Evolutionary conservation across 2,329 filamentous ascomycete species (phyloP).

Genomic region (Purpureocillium takamizusanense): DNA sequence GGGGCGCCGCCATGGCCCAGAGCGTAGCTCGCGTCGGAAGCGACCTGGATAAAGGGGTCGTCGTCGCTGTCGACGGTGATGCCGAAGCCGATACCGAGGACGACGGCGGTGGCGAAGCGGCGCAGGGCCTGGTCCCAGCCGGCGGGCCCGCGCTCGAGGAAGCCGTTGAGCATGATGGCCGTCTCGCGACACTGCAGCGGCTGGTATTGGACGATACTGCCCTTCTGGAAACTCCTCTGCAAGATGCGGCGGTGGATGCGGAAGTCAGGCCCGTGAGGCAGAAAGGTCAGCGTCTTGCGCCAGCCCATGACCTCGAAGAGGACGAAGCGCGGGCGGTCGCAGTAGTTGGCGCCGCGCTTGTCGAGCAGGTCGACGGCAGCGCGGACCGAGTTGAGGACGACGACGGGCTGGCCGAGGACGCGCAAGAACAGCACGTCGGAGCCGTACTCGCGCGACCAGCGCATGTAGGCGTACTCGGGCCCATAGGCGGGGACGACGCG

Average conservation of each 20-base stretch:
- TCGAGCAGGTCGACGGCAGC: slow-evolving; percentile 35
- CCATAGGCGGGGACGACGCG: slow-evolving; percentile 29
- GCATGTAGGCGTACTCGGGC: slow-evolving; percentile 20
- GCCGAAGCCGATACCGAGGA: slow-evolving; percentile 34
- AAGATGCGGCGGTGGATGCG: slow-evolving; percentile 33
- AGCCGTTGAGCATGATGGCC: slow-evolving; percentile 16
- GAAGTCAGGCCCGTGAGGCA: slow-evolving; percentile 31
- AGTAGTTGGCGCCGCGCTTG: slow-evolving; percentile 33
- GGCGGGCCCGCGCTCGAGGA: slow-evolving; percentile 19
- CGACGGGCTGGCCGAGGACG: slow-evolving; percentile 23
- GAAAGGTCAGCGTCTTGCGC: slow-evolving; percentile 35
- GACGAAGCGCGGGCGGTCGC: slow-evolving; percentile 34
- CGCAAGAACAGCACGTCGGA: slow-evolving; percentile 23
- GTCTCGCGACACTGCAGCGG: slow-evolving; percentile 26
- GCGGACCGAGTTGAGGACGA: slow-evolving; percentile 34
- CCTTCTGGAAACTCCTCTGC: slow-evolving; percentile 32
- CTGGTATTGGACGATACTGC: slow-evolving; percentile 23
- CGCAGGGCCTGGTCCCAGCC: slow-evolving; percentile 27
- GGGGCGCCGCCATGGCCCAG: slow-evolving; percentile 19
- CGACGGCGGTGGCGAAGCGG: slow-evolving; percentile 30
- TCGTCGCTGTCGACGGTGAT: slow-evolving; percentile 24
- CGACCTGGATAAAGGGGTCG: slow-evolving; percentile 31
- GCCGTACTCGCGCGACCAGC: slow-evolving; percentile 39
- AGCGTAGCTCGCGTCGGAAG: slow-evolving; percentile 19
- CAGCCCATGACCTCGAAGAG: slow-evolving; percentile 35